Percentiles rank a stretch among this genome's conserved stretches.
phyloP scores from a whole-genome alignment of 805 yeast species.

The Wickerhamomyces queroliae region DNA sequence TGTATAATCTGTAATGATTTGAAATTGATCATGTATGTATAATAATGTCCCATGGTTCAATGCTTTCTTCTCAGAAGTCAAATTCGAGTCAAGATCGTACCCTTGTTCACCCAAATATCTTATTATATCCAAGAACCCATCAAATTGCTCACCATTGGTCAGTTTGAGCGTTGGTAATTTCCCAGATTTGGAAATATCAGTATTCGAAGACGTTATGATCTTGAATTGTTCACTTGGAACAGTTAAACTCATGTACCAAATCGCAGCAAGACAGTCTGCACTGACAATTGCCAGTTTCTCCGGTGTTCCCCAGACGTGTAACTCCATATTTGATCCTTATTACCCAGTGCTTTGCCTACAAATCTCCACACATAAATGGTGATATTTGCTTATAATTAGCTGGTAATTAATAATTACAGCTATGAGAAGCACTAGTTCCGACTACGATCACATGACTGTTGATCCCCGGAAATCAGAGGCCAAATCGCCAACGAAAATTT shows the following conservation, averaged over 20 bases:
- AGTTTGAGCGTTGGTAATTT: constrained; percentile 41
- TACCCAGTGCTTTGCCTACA: neutral
- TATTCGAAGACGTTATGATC: constrained; percentile 53
- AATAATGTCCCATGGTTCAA: constrained; percentile 39
- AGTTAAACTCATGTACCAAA: constrained; percentile 33
- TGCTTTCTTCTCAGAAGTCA: constrained; percentile 25
- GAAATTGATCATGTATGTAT: constrained; percentile 35
- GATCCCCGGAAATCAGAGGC: too few species aligned
- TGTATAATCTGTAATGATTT: constrained; percentile 48
- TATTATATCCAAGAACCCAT: constrained; percentile 39
- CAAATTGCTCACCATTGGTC: constrained; percentile 19
- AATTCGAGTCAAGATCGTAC: constrained; percentile 6
- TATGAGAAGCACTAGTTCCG: too few species aligned
- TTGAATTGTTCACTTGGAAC: constrained; percentile 19
- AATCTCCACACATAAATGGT: too few species aligned
- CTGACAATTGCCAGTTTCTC: constrained; percentile 37
- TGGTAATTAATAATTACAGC: too few species aligned
- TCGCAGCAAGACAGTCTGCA: constrained; percentile 44
- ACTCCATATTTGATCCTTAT: constrained; percentile 15
- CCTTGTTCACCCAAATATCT: constrained; percentile 20
- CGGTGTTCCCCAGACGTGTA: constrained; percentile 51
- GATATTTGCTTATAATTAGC: too few species aligned
- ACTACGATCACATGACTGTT: too few species aligned
- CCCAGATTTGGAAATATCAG: constrained; percentile 43
- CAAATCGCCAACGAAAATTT: too few species aligned